These are phyloP conservation scores for Conticribra weissflogii DNA, from an alignment of 108 stramenopile genomes.

Conservation along the genomic window DNA sequence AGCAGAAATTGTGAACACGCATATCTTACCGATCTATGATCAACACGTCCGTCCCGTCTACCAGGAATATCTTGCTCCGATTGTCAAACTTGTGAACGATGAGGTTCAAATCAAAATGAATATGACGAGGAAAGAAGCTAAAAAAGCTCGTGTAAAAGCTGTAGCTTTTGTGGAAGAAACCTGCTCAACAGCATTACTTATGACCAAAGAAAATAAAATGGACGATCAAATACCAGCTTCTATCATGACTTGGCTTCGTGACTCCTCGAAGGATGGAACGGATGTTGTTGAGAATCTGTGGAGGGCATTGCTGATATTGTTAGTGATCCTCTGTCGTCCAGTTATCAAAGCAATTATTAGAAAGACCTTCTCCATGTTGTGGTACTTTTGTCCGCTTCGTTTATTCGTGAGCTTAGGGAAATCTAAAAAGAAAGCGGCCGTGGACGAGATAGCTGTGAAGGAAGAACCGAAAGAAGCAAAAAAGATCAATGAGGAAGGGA, in stretches of 20 bases:
- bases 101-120: constrained; percentile 25
- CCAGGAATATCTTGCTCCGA: constrained; percentile 37
- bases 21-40: constrained; percentile 36
- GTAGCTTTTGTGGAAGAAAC: constrained; percentile 20
- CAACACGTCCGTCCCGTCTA: constrained; percentile 43
- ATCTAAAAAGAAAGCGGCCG: too few relatives aligned
- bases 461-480: background rate
- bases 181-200: constrained; percentile 16
- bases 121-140: constrained; percentile 25
- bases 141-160: constrained; percentile 27
- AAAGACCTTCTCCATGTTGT: constrained; percentile 22
- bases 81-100: constrained; percentile 28
- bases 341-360: constrained; percentile 27
- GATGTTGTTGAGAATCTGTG: constrained; percentile 25
- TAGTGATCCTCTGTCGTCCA: constrained; percentile 33
- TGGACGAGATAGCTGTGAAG: background rate
- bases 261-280: constrained; percentile 27
- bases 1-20: constrained; percentile 18
- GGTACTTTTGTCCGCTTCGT: constrained; percentile 55
- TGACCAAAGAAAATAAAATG: constrained; percentile 30
- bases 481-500: background rate
- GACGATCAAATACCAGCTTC: constrained; percentile 30
- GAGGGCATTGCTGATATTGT: constrained; percentile 23
- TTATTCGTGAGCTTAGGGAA: constrained; percentile 20
- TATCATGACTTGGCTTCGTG: constrained; percentile 7